Conservation (phyloP, 495 filamentous ascomycete genomes). For the Baudoinia panamericana region DNA sequence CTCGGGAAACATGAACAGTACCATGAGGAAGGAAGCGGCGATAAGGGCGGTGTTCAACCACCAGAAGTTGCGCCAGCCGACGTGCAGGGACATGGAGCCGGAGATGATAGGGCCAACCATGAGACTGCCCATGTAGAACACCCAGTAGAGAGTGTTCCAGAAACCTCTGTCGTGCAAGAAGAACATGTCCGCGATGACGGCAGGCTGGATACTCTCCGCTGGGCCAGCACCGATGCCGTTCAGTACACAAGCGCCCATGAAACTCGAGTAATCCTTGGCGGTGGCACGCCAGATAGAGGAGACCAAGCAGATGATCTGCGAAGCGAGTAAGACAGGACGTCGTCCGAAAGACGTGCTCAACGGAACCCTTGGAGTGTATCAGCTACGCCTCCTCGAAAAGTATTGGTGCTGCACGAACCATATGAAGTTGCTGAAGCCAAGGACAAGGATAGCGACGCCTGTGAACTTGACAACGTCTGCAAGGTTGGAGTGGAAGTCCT, state of each 20-base stretch:
- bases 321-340: conserved; percentile 44
- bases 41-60: conserved; percentile 43
- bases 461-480: conserved; percentile 40
- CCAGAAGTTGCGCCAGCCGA: conserved; percentile 46
- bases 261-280: conserved; percentile 44
- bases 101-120: conserved; percentile 42
- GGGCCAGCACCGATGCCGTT: conserved; percentile 49
- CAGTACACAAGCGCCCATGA: conserved; percentile 43
- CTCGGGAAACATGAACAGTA: conserved; percentile 48
- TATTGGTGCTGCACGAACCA: conserved; percentile 23
- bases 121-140: conserved; percentile 25
- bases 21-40: conserved; percentile 34
- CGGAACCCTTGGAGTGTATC: conserved; percentile 40
- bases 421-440: conserved; percentile 53
- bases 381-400: too few species aligned
- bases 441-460: conserved; percentile 47
- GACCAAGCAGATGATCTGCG: conserved; percentile 41
- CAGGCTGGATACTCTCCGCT: conserved; percentile 46
- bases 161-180: conserved; percentile 54
- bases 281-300: conserved; percentile 47
- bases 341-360: conserved; percentile 46
- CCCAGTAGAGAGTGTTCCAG: conserved; percentile 55
- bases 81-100: conserved; percentile 42
- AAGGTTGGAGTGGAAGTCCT: conserved; percentile 42
- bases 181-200: conserved; percentile 51